Conservation (phyloP, 2,329 filamentous ascomycete species). For the Venturiaceae sp. region DNA sequence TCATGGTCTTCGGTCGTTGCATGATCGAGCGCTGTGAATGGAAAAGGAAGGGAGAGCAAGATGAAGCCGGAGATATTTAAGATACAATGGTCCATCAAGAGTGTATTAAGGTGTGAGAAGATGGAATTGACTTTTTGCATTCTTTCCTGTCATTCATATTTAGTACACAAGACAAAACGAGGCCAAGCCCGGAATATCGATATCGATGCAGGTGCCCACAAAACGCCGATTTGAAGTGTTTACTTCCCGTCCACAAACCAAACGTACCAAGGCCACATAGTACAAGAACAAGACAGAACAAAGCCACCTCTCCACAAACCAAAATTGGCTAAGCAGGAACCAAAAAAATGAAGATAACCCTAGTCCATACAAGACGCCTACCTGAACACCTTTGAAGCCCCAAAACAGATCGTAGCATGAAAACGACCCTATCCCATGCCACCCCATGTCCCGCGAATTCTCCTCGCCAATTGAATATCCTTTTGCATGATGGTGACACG, state of each 20-base stretch:
- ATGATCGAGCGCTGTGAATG: no score
- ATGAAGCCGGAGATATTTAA: no score
- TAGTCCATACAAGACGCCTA: neutral
- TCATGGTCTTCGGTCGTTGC: no score
- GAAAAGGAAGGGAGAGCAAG: no score
- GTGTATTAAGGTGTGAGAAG: neutral
- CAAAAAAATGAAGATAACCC: no score
- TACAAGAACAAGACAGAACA: neutral
- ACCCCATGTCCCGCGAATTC: constrained; percentile 60
- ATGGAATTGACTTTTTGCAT: neutral
- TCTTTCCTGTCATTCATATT: neutral
- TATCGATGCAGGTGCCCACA: neutral
- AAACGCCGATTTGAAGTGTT: neutral
- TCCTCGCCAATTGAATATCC: constrained; percentile 93
- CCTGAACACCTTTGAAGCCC: neutral
- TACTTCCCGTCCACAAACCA: neutral
- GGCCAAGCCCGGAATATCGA: neutral
- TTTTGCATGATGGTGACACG: constrained; percentile 97
- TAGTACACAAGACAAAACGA: neutral
- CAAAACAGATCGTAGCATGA: neutral
- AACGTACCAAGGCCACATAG: neutral
- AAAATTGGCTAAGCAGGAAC: neutral
- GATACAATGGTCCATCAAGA: no score
- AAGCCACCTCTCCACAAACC: neutral
- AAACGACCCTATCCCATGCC: neutral